Evolutionary conservation across 768 basidiomycete species (phyloP).

Genomic region (Suillus alpinus): DNA sequence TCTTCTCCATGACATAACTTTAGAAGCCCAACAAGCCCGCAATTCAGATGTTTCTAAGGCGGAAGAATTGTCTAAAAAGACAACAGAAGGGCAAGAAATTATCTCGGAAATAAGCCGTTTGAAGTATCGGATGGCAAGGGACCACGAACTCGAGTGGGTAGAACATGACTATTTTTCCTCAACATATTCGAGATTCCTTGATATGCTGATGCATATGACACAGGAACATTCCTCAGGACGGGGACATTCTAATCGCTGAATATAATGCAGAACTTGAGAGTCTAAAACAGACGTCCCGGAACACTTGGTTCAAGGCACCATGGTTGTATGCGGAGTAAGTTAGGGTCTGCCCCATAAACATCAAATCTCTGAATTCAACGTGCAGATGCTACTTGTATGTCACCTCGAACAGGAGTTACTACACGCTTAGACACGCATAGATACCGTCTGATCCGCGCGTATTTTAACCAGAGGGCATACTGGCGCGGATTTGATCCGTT

Average conservation of each 20-base stretch:
- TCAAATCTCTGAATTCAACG: constrained; percentile 1
- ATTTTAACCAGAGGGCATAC: constrained; percentile 60
- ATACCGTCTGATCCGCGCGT: constrained; percentile 79
- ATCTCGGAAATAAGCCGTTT: constrained; percentile 72
- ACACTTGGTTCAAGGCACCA: constrained; percentile 88
- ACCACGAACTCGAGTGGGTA: constrained; percentile 64
- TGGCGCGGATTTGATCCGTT: constrained; percentile 88
- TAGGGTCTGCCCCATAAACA: constrained; percentile 7
- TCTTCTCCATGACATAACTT: constrained; percentile 59
- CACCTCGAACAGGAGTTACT: constrained; percentile 2
- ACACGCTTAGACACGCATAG: constrained; percentile 34
- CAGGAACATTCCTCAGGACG: constrained; percentile 74
- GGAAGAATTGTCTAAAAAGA: constrained; percentile 37
- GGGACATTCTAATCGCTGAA: constrained; percentile 60
- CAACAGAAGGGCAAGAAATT: constrained; percentile 75
- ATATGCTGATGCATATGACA: background rate
- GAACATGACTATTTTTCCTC: background rate
- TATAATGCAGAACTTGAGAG: constrained; percentile 74
- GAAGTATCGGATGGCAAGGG: constrained; percentile 87
- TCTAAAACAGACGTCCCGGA: constrained; percentile 43
- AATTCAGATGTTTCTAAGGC: constrained; percentile 14
- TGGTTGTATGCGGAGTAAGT: constrained; percentile 96
- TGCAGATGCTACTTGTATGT: constrained; percentile 72
- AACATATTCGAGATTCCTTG: background rate
- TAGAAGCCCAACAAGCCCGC: constrained; percentile 31